Conservation (phyloP, 768 basidiomycete species). For the Mycena rosella region DNA sequence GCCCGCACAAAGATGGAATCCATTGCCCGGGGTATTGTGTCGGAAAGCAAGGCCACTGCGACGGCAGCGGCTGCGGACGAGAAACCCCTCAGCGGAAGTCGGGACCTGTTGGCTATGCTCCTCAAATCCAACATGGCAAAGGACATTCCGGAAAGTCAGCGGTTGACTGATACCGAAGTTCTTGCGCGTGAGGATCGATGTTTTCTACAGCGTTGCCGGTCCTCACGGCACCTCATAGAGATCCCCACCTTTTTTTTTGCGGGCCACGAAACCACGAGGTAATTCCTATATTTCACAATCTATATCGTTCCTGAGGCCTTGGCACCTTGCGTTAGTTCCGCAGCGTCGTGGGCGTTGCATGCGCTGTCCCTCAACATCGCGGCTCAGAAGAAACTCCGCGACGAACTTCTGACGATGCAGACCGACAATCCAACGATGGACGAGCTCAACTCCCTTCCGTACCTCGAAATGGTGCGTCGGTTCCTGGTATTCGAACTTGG, state of each 20-base stretch:
- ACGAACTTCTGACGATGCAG: slow-evolving; percentile 56
- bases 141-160: slow-evolving; percentile 57
- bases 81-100: slow-evolving; percentile 40
- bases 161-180: slow-evolving; percentile 63
- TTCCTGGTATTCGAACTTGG: slow-evolving; percentile 13
- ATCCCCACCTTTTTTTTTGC: slow-evolving; percentile 58
- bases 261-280: slow-evolving; percentile 35
- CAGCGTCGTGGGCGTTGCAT: slow-evolving; percentile 56
- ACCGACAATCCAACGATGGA: too few species aligned
- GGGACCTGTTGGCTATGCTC: slow-evolving; percentile 62
- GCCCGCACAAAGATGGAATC: slow-evolving; percentile 47
- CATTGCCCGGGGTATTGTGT: slow-evolving; percentile 55
- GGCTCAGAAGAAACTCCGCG: slow-evolving; percentile 57
- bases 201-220: neutral
- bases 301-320: too few species aligned
- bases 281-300: neutral
- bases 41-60: slow-evolving; percentile 52
- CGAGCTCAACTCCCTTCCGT: too few species aligned
- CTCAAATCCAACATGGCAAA: slow-evolving; percentile 64
- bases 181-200: slow-evolving; percentile 47
- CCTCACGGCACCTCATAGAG: slow-evolving; percentile 37
- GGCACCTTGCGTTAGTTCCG: neutral
- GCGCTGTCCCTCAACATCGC: slow-evolving; percentile 52
- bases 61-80: slow-evolving; percentile 17
- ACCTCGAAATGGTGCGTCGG: slow-evolving; percentile 47